Conservation (phyloP, 345 rosid genomes). For the Cardamine occulta region DNA sequence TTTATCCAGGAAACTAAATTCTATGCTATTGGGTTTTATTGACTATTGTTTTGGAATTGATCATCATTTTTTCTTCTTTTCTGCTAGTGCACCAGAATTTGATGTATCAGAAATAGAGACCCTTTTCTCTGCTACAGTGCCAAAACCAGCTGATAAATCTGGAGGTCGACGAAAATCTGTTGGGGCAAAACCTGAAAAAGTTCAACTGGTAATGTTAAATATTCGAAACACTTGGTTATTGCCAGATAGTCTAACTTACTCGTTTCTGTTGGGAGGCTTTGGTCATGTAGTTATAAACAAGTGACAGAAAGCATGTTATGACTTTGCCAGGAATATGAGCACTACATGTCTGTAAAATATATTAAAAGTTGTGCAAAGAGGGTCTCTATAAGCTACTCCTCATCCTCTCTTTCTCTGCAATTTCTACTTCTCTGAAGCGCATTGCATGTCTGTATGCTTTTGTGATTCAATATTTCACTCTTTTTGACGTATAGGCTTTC, state of each 20-base stretch:
- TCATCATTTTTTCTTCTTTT: slow-evolving; percentile 9
- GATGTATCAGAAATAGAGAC: slow-evolving; percentile 93
- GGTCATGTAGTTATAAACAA: slow-evolving; percentile 13
- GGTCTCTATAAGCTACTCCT: neutral
- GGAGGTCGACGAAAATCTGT: slow-evolving; percentile 70
- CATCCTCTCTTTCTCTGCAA: slow-evolving; percentile 1
- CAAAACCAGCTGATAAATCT: slow-evolving; percentile 70
- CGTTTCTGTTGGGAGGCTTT: slow-evolving; percentile 28
- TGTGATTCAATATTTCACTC: slow-evolving; percentile 13
- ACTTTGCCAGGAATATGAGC: slow-evolving; percentile 18
- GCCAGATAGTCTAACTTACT: slow-evolving; percentile 16
- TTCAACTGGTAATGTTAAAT: slow-evolving; percentile 68
- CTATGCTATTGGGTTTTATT: neutral
- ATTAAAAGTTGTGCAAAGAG: neutral
- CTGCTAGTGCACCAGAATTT: slow-evolving; percentile 76
- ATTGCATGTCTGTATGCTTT: slow-evolving; percentile 16
- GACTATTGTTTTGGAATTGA: slow-evolving; percentile 16
- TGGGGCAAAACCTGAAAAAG: slow-evolving; percentile 87
- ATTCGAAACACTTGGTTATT: neutral
- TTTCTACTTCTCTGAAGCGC: slow-evolving; percentile 17
- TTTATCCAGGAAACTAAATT: slow-evolving; percentile 15
- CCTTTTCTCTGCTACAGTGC: slow-evolving; percentile 84
- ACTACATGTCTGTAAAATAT: slow-evolving; percentile 13
- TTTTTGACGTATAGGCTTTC: slow-evolving; percentile 1
- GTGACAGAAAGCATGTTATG: slow-evolving; percentile 30